A percentile compares a stretch with the other conserved stretches of the same genome.
phyloP scores from a whole-genome alignment of 257 asterid genomes.

The Thymus mandschuricus region DNA sequence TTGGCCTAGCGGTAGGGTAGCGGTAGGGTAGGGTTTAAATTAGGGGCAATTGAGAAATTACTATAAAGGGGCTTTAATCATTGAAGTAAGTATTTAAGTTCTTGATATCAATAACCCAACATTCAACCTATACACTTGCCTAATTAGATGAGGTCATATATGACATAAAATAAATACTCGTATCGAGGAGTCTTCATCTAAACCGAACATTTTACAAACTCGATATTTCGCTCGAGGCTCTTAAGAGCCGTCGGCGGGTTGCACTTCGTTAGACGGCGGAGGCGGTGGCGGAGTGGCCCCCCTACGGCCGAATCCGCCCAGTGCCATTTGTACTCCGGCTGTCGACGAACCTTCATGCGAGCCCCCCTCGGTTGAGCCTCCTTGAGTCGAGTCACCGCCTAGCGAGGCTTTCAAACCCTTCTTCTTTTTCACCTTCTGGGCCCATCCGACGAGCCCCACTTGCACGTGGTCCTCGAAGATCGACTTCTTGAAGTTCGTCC shows the following conservation, averaged over 20 bases:
- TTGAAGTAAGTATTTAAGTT: no score
- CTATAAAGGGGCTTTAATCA: no score
- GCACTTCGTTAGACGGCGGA: constrained; percentile 21
- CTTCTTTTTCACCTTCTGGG: constrained; percentile 65
- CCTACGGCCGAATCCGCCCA: constrained; percentile 46
- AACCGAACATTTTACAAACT: constrained; percentile 5
- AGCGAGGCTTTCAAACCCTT: constrained; percentile 53
- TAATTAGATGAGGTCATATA: no score
- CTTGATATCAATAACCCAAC: no score
- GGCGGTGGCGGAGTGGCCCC: constrained; percentile 33
- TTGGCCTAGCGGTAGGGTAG: no score
- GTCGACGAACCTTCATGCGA: constrained; percentile 38
- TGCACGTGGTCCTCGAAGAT: constrained; percentile 90
- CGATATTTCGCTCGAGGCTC: not conserved
- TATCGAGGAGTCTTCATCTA: not conserved
- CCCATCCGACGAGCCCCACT: constrained; percentile 90
- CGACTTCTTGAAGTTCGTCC: constrained; percentile 89
- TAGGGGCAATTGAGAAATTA: no score
- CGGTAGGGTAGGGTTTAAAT: no score
- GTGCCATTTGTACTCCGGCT: constrained; percentile 51
- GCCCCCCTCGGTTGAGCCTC: constrained; percentile 43
- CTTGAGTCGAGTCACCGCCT: constrained; percentile 48
- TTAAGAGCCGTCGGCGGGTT: constrained; percentile 33
- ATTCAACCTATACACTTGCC: no score
- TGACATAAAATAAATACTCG: not conserved